A percentile compares a stretch with the other conserved stretches of the same genome.
Evolutionary conservation across 2,329 filamentous ascomycete species (phyloP).

Genomic region (Penicillium psychrosexuale): DNA sequence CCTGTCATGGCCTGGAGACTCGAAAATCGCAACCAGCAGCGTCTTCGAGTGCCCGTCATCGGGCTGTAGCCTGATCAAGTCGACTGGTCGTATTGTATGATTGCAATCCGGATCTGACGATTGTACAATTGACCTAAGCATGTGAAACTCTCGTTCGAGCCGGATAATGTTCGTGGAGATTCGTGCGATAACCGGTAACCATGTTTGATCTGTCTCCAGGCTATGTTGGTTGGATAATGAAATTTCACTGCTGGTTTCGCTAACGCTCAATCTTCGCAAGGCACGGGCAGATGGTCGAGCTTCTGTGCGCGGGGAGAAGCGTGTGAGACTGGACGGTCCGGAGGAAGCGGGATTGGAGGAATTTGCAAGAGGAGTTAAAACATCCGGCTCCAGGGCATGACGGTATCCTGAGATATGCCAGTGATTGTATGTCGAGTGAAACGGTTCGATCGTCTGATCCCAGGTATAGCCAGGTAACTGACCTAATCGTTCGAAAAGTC

Average conservation of each 20-base stretch:
- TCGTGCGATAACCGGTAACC: constrained; percentile 71
- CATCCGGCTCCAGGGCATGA: constrained; percentile 52
- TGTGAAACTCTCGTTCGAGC: constrained; percentile 83
- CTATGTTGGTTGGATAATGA: constrained; percentile 36
- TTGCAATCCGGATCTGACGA: constrained; percentile 69
- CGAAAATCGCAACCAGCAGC: constrained; percentile 78
- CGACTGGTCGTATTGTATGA: constrained; percentile 77
- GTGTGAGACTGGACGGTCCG: constrained; percentile 43
- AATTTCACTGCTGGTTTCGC: constrained; percentile 46
- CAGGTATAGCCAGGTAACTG: constrained; percentile 73
- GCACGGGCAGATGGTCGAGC: constrained; percentile 40
- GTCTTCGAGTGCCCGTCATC: constrained; percentile 66
- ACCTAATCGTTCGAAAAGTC: constrained; percentile 68
- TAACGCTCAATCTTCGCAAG: constrained; percentile 51
- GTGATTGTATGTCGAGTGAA: constrained; percentile 73
- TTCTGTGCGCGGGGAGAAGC: constrained; percentile 45
- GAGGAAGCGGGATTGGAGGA: constrained; percentile 31
- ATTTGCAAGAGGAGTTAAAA: constrained; percentile 48
- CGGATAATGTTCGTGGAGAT: constrained; percentile 78
- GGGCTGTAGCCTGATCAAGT: constrained; percentile 68
- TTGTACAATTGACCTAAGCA: constrained; percentile 68
- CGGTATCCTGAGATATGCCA: constrained; percentile 70
- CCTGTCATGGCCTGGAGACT: constrained; percentile 71
- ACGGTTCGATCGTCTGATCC: constrained; percentile 59
- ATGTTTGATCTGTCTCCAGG: constrained; percentile 30